Percentiles rank a stretch among this genome's conserved stretches.
Conservation (phyloP, 176 grass and related monocot species). For the Oropetium thomaeum region DNA sequence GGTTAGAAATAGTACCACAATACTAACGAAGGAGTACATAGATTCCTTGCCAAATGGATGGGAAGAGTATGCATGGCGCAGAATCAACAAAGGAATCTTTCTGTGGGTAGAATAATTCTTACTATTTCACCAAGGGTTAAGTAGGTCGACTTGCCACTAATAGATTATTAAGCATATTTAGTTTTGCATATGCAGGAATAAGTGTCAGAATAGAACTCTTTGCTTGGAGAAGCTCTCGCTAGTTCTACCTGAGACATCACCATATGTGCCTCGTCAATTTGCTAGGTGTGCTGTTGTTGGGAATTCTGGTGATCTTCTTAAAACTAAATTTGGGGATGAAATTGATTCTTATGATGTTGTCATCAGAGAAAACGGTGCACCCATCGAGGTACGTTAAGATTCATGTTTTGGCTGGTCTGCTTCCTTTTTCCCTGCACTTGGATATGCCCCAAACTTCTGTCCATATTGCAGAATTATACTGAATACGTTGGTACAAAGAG, state of each 20-base stretch:
- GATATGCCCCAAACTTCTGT: conserved; percentile 12
- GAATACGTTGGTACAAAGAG: conserved; percentile 92
- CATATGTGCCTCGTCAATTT: conserved; percentile 79
- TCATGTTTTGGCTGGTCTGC: conserved; percentile 12
- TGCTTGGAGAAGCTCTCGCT: conserved; percentile 89
- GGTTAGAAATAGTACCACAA: conserved; percentile 92
- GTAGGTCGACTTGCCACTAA: conserved; percentile 7
- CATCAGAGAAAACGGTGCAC: conserved; percentile 92
- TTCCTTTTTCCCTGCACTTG: conserved; percentile 12
- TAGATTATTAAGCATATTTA: conserved; percentile 34
- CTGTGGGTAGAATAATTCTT: conserved; percentile 62
- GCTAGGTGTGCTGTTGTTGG: conserved; percentile 84
- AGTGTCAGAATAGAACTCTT: conserved; percentile 69
- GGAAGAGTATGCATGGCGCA: conserved; percentile 93
- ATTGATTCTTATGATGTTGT: conserved; percentile 93
- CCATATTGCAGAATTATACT: conserved; percentile 74
- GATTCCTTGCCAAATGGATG: conserved; percentile 93
- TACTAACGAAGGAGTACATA: conserved; percentile 96
- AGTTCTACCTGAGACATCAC: conserved; percentile 78
- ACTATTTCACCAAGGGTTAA: neutral
- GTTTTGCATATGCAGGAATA: conserved; percentile 48
- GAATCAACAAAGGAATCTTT: conserved; percentile 93
- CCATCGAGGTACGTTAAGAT: conserved; percentile 66
- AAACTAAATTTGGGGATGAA: conserved; percentile 93
- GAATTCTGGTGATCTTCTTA: conserved; percentile 96